Conservation (phyloP, 495 filamentous ascomycete genomes). For the Annulohypoxylon maeteangense region DNA sequence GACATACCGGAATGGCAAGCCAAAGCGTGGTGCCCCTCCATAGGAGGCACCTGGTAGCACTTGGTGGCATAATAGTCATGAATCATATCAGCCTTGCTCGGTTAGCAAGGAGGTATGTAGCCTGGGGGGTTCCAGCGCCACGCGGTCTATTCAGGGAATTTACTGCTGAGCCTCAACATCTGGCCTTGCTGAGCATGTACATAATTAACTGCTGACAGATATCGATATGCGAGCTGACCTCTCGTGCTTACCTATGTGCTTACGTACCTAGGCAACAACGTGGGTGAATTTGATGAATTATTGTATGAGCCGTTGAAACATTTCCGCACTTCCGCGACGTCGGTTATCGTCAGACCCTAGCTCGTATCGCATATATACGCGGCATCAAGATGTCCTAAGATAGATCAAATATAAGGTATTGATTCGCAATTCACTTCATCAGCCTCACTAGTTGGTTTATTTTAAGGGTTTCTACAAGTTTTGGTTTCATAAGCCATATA, state of each 20-base stretch:
- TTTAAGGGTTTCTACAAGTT: not conserved
- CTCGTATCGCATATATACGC: not conserved
- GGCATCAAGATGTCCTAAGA: not conserved
- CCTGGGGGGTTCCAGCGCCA: constrained; percentile 6
- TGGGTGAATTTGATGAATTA: not conserved
- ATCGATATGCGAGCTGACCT: not conserved
- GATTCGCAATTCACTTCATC: not conserved
- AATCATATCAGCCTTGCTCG: constrained; percentile 17
- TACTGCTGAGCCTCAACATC: constrained; percentile 32
- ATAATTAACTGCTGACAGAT: not conserved
- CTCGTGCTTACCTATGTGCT: not conserved
- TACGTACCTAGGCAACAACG: not conserved
- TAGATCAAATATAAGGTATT: not conserved
- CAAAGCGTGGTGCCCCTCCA: constrained; percentile 12
- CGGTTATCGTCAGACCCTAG: not conserved
- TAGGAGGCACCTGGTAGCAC: not conserved
- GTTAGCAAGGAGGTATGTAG: constrained; percentile 4
- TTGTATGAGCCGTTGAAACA: not conserved
- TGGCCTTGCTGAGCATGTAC: not conserved
- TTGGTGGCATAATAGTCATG: constrained; percentile 1
- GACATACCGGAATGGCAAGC: not conserved
- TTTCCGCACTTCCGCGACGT: constrained; percentile 4
- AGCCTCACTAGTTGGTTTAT: not conserved
- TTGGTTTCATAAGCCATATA: not conserved
- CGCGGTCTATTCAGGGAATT: not conserved